These are phyloP conservation scores for Pholiota microspora DNA, from an alignment of 768 basidiomycete species.

Conservation along the genomic window DNA sequence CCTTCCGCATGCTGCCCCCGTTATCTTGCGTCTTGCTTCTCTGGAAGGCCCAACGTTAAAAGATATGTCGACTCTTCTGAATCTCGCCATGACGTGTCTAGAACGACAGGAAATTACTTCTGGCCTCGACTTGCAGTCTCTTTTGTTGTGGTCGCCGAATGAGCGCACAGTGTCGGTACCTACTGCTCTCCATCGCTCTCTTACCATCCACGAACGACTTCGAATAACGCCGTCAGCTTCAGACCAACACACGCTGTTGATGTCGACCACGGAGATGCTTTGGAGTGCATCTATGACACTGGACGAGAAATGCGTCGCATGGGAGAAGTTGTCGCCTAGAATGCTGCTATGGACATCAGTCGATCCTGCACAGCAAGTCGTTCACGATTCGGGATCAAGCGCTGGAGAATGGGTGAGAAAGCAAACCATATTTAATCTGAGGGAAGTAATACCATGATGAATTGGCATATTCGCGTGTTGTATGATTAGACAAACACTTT, in stretches of 20 bases:
- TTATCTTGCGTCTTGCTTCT: slow-evolving; percentile 35
- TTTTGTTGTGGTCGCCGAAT: slow-evolving; percentile 8
- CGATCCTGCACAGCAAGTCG: background rate
- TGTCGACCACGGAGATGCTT: slow-evolving; percentile 49
- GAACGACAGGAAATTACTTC: slow-evolving; percentile 25
- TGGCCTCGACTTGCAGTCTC: slow-evolving; percentile 3
- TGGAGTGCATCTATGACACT: slow-evolving; percentile 52
- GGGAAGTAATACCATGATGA: background rate
- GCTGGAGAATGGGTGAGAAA: slow-evolving; percentile 6
- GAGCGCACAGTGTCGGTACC: slow-evolving; percentile 32
- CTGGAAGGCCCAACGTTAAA: slow-evolving; percentile 24
- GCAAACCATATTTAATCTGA: background rate
- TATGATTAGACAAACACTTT: too few species aligned
- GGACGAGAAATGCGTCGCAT: slow-evolving; percentile 28
- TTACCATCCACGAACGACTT: slow-evolving; percentile 32
- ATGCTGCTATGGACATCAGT: slow-evolving; percentile 51
- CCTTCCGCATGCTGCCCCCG: slow-evolving; percentile 21
- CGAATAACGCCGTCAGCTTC: background rate
- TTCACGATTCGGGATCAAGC: background rate
- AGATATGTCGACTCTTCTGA: slow-evolving; percentile 30
- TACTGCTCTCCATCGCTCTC: slow-evolving; percentile 32
- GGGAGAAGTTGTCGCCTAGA: slow-evolving; percentile 53
- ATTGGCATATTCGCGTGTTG: too few species aligned
- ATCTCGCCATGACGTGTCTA: slow-evolving; percentile 25
- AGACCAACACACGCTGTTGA: slow-evolving; percentile 30